A percentile compares a stretch with the other conserved stretches of the same genome.
Conservation (phyloP, 208 protist species). For the Trypanosoma boissoni region DNA sequence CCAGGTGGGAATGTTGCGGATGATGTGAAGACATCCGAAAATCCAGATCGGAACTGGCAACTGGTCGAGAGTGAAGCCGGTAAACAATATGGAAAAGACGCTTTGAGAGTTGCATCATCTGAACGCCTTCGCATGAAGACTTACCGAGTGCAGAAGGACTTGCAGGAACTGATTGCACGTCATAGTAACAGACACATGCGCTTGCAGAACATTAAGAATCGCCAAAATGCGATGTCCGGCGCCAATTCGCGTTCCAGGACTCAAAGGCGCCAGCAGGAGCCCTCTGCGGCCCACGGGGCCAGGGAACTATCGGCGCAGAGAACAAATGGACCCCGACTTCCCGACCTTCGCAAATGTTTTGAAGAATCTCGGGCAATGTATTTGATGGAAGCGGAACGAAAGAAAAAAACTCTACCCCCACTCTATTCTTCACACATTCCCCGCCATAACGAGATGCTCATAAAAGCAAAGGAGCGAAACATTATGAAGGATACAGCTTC, state of each 20-base stretch:
- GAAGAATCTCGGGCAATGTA: constrained; percentile 58
- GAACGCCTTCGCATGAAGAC: constrained; percentile 60
- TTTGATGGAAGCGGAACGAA: constrained; percentile 46
- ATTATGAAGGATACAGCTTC: constrained; percentile 50
- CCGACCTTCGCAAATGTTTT: constrained; percentile 61
- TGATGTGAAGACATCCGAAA: no score
- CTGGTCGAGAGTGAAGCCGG: not conserved
- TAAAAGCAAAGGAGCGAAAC: constrained; percentile 15
- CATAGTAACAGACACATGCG: constrained; percentile 44
- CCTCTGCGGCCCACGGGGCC: not conserved
- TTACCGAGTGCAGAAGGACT: constrained; percentile 48
- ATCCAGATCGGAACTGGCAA: not conserved
- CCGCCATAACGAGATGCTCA: not conserved
- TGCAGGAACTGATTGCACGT: constrained; percentile 58
- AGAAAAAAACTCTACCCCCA: constrained; percentile 44
- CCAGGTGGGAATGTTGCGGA: no score
- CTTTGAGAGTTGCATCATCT: constrained; percentile 33
- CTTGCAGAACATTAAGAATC: constrained; percentile 40
- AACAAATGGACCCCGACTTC: constrained; percentile 22
- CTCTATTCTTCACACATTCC: constrained; percentile 23
- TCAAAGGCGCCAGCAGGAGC: not conserved
- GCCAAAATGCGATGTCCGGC: constrained; percentile 19
- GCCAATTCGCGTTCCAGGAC: not conserved
- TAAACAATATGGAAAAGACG: not conserved
- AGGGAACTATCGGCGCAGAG: not conserved